Evolutionary conservation across 306 rosid genomes (phyloP).

Genomic region (Glycine soja): DNA sequence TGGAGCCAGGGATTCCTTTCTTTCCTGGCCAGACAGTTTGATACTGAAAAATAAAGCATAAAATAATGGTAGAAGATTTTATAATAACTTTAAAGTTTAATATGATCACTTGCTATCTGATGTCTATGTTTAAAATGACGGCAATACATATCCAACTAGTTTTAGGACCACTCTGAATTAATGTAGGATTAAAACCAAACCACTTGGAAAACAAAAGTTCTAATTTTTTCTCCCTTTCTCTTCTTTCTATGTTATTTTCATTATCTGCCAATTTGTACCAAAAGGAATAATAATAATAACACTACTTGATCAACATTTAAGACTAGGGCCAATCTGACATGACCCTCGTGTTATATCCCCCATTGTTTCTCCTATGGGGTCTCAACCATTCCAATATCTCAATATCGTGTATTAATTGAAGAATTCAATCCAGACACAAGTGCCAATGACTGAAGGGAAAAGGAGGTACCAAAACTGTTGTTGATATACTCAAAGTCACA

Average conservation of each 20-base stretch:
- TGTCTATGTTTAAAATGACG: slow-evolving; percentile 31
- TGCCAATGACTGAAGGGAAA: not conserved
- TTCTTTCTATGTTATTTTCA: not conserved
- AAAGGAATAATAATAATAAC: slow-evolving; percentile 5
- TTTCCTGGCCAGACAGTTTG: not conserved
- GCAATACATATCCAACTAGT: slow-evolving; percentile 10
- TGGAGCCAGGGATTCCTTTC: no score
- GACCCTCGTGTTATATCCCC: not conserved
- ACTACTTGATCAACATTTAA: slow-evolving; percentile 25
- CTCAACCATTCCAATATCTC: slow-evolving; percentile 24
- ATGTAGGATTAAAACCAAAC: slow-evolving; percentile 24
- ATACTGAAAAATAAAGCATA: not conserved
- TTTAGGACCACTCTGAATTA: slow-evolving; percentile 33
- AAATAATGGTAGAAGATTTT: not conserved
- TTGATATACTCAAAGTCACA: slow-evolving; percentile 28
- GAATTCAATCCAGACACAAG: slow-evolving; percentile 4
- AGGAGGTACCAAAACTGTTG: not conserved
- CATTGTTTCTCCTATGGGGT: slow-evolving; percentile 34
- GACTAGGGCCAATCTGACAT: slow-evolving; percentile 35
- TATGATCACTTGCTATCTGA: not conserved
- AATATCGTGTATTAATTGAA: slow-evolving; percentile 35
- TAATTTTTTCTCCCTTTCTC: not conserved
- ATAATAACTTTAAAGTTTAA: not conserved
- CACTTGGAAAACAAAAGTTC: not conserved
- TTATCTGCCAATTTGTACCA: not conserved